Conservation (phyloP, 495 filamentous ascomycete genomes). For the Peziza echinospora region DNA sequence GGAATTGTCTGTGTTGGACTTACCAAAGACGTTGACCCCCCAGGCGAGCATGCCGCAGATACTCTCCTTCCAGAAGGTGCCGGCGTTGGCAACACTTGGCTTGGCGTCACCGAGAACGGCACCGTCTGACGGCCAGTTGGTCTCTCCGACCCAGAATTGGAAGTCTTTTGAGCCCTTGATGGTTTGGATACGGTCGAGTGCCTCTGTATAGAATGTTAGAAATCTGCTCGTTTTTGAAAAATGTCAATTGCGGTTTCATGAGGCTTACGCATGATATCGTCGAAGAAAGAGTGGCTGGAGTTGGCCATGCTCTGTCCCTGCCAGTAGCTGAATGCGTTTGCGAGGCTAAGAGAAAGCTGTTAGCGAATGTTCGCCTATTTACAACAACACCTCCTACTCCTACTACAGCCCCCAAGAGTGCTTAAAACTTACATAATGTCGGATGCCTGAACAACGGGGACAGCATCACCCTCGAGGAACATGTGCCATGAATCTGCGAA, state of each 20-base stretch:
- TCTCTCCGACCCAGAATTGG: slow-evolving; percentile 59
- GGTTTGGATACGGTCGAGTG: slow-evolving; percentile 44
- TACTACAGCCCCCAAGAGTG: too few relatives aligned
- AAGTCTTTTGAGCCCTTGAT: slow-evolving; percentile 33
- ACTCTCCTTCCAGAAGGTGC: slow-evolving; percentile 40
- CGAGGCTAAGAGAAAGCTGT: too few relatives aligned
- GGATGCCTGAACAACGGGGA: slow-evolving; percentile 37
- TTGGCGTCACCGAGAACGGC: slow-evolving; percentile 40
- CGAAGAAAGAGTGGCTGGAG: slow-evolving; percentile 46
- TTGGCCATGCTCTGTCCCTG: slow-evolving; percentile 42
- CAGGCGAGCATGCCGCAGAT: slow-evolving; percentile 51
- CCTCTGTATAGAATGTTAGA: slow-evolving; percentile 22
- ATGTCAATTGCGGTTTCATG: neutral
- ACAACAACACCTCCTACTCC: too few relatives aligned
- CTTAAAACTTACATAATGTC: slow-evolving; percentile 43
- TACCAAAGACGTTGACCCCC: slow-evolving; percentile 58
- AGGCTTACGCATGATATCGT: slow-evolving; percentile 37
- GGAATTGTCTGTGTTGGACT: too few relatives aligned
- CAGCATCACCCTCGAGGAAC: slow-evolving; percentile 48
- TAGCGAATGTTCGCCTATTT: too few relatives aligned
- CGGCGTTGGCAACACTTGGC: slow-evolving; percentile 38
- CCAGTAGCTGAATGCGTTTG: slow-evolving; percentile 77
- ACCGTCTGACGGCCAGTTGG: slow-evolving; percentile 37
- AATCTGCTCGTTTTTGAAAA: neutral
- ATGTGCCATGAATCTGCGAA: slow-evolving; percentile 75